These are phyloP conservation scores for Dactylonectria macrodidyma DNA, from an alignment of 2,329 filamentous ascomycete species.

Conservation along the genomic window DNA sequence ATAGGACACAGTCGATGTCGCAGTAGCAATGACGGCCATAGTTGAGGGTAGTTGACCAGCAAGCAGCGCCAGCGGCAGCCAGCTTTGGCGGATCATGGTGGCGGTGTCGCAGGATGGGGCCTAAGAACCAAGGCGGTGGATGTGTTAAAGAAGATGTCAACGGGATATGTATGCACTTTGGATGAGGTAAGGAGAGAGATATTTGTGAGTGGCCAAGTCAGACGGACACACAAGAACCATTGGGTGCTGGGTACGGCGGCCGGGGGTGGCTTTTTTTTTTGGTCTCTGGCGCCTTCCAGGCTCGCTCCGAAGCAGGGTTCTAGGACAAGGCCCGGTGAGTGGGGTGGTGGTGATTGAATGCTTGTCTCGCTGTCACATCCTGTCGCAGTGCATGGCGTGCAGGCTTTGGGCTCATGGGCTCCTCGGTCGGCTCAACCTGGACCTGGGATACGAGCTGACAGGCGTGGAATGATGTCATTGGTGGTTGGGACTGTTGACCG, in stretches of 20 bases:
- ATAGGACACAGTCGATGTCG: constrained; percentile 41
- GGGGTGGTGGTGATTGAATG: constrained; percentile 32
- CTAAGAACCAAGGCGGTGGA: constrained; percentile 4
- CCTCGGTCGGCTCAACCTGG: constrained; percentile 24
- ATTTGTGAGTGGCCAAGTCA: constrained; percentile 15
- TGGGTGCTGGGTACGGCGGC: constrained; percentile 6
- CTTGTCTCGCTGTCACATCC: constrained; percentile 29
- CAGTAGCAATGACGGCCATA: constrained; percentile 36
- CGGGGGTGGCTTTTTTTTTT: constrained; percentile 23
- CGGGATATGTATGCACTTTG: constrained; percentile 8
- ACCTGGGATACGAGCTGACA: constrained; percentile 15
- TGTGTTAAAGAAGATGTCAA: background rate
- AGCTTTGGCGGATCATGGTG: constrained; percentile 41
- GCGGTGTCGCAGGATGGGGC: constrained; percentile 7
- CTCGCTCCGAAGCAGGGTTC: constrained; percentile 40
- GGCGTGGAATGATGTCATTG: constrained; percentile 49
- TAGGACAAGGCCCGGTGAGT: constrained; percentile 35
- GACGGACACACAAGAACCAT: background rate
- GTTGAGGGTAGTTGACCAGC: constrained; percentile 32
- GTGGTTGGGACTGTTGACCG: constrained; percentile 43
- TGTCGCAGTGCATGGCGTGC: constrained; percentile 37
- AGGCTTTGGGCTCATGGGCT: constrained; percentile 38
- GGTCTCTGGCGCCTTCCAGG: constrained; percentile 29
- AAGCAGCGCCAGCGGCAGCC: constrained; percentile 42
- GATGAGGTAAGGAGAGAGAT: constrained; percentile 21